Evolutionary conservation across 2,329 filamentous ascomycete species (phyloP).

Genomic region (Dactylonectria estremocensis): DNA sequence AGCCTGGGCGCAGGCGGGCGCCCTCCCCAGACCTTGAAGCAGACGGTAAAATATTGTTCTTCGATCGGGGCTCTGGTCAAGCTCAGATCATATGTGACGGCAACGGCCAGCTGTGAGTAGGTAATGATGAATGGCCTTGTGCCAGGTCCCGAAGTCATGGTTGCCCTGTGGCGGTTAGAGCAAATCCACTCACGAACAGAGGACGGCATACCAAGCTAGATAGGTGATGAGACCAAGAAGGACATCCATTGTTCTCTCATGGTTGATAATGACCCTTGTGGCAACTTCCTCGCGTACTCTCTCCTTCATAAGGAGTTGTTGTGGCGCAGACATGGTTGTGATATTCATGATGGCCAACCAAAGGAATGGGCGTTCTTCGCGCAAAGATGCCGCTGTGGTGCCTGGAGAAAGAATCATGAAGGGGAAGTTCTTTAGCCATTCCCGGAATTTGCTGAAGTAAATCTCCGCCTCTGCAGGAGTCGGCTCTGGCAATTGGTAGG

Average conservation of each 20-base stretch:
- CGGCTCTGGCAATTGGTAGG: constrained; percentile 47
- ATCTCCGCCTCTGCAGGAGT: constrained; percentile 57
- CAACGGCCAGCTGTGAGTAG: constrained; percentile 59
- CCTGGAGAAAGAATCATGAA: constrained; percentile 59
- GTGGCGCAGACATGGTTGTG: constrained; percentile 58
- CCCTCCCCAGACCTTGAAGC: constrained; percentile 54
- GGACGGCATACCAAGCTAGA: constrained; percentile 60
- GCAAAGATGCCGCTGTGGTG: constrained; percentile 57
- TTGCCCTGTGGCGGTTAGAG: constrained; percentile 53
- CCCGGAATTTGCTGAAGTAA: constrained; percentile 59
- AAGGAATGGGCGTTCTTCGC: constrained; percentile 61
- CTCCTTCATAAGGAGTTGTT: constrained; percentile 58
- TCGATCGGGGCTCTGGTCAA: constrained; percentile 58
- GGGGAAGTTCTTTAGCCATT: constrained; percentile 60
- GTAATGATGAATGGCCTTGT: constrained; percentile 62
- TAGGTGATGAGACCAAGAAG: constrained; percentile 65
- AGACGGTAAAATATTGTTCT: constrained; percentile 54
- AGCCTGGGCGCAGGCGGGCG: constrained; percentile 48
- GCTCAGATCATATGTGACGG: constrained; percentile 63
- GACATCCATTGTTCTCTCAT: constrained; percentile 67
- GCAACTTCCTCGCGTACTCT: constrained; percentile 61
- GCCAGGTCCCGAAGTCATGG: constrained; percentile 53
- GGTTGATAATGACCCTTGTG: constrained; percentile 62
- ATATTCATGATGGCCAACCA: constrained; percentile 66
- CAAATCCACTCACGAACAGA: background rate